Evolutionary conservation across 2,329 filamentous ascomycete genomes (phyloP), one percentile per base, ranked within the genome.

Genomic region (Cadophora sp.): DNA sequence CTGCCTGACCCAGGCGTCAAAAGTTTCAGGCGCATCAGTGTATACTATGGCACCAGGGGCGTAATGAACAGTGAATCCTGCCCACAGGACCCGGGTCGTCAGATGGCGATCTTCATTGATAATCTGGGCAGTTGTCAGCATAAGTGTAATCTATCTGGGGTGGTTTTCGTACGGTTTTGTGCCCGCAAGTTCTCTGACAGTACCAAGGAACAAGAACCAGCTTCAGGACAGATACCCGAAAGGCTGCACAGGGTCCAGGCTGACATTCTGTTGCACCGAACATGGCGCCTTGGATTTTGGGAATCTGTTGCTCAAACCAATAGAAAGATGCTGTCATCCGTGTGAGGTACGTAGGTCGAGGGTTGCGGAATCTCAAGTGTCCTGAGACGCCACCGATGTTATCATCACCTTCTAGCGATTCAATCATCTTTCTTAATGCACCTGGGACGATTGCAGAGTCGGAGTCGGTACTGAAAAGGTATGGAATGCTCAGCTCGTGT

Each of bases 1-100:
- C 27, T 59, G 56, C 56, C 45, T 59, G n/a, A 59, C 39, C 56
- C 56, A 59, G n/a, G n/a, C 41, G 4, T 45, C 14, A n/a, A 59
- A 59, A 4, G 56, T 59, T 14, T 47, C 43, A n/a, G 56, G 56
- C 18, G 56, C 43, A 43, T 59, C 56, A 9, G 56, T 59, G 18
- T 59, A 43, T 18, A 59, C 56, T 14, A 59, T 30, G 24, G 56
- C 56, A 3, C 41, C 56, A 18, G 56, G 56, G 20, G 56, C 56
- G 18, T 59, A 59, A 20, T 59, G 56, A n/a, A 59, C 39, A 7
- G 36, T 20, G n/a, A 45, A 59, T 4, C 56, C 56, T 4, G 56
- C 56, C 36, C 41, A 59, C 20, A 59, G 22, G 0, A 59, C 14
- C 16, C 56, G 11, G 18, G 56, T 59, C 2, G 56, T 59, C 56